Base-by-base conservation (phyloP, 2,329 filamentous ascomycete genomes). In the Triangularia verruculosa region DNA sequence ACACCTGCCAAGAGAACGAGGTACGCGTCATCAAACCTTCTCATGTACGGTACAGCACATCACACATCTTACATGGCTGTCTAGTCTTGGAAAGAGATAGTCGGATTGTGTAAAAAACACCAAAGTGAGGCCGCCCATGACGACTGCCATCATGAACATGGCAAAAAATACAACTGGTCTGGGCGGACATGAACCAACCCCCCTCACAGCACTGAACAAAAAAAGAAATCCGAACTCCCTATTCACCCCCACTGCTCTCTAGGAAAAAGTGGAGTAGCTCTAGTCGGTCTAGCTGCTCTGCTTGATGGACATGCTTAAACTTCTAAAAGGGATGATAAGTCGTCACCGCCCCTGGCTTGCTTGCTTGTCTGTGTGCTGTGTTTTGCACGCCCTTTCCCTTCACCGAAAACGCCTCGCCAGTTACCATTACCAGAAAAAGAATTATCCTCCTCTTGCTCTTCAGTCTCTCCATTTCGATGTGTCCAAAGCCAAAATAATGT, bases 1-100 rank as follows among this genome's bases (percentile, higher is more conserved):
- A 17, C 8, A 17, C 22, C 28, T 39, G n/a, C 51, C 43, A 53
- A 52, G 43, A 8, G 25, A 17, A 32, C 24, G 51, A 24, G 22
- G 25, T 54, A 58, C 56, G 56, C 56, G 56, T 58, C 56, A 58
- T 58, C 56, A 58, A 58, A 47, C 39, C 20, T 20, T n/a, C 39
- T 47, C 39, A 39, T 47, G 9, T 47, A 39, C 34, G 15, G 34
- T 11, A 43, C 15, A 32, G 4, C 39, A 20, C 39, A 20, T 47
- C 39, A 20, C 39, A 20, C 20, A 47, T 20, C 39, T 12, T 32
- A 32, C 30, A 32, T 32, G 30, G 30, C 30, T 6, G 15, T n/a
- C 34, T 9, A 47, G 7, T 47, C n/a, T 8, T 5, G 39, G 39
- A 47, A 17, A 47, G 39, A 20, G n/a, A 47, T 20, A 17, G 39